Conservation (phyloP, 805 yeast genomes). For the Sugiyamaella floridensis region DNA sequence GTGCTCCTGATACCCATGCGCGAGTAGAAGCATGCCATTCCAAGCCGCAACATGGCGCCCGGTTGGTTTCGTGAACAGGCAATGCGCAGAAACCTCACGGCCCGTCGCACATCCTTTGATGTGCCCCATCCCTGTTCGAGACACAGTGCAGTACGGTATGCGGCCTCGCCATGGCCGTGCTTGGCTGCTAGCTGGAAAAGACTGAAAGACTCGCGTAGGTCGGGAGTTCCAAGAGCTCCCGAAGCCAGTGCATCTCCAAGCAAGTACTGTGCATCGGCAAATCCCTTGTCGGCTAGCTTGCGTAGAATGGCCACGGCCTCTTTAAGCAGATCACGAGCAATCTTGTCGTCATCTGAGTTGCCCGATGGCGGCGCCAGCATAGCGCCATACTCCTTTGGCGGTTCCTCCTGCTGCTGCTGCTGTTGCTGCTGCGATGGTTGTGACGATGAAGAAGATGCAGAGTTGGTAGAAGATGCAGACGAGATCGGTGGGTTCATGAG, state of each 20-base stretch:
- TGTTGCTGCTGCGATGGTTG: conserved; percentile 3
- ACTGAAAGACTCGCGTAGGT: conserved; percentile 64
- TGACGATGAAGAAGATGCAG: conserved; percentile 3
- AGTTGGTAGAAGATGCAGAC: conserved; percentile 7
- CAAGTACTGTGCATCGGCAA: conserved; percentile 83
- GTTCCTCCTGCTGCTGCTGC: neutral
- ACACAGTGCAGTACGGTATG: conserved; percentile 86
- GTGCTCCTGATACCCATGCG: conserved; percentile 70
- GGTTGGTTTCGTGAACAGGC: conserved; percentile 92
- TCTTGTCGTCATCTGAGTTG: conserved; percentile 25
- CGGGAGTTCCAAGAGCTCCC: conserved; percentile 76
- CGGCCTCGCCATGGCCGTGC: conserved; percentile 85
- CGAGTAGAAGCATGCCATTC: conserved; percentile 76
- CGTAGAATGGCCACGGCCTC: conserved; percentile 71
- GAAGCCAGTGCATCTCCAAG: conserved; percentile 85
- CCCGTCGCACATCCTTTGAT: conserved; percentile 78
- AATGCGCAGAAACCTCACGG: conserved; percentile 70
- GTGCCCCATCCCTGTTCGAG: conserved; percentile 93
- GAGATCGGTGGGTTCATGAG: conserved; percentile 1
- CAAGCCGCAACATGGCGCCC: conserved; percentile 93
- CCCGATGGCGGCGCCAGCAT: neutral
- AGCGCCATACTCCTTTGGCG: neutral
- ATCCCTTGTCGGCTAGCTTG: conserved; percentile 70
- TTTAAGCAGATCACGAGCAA: conserved; percentile 54
- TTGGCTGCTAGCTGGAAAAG: conserved; percentile 88